Evolutionary conservation across 2,329 filamentous ascomycete genomes (phyloP).

Genomic region (Teratosphaeria nubilosa): DNA sequence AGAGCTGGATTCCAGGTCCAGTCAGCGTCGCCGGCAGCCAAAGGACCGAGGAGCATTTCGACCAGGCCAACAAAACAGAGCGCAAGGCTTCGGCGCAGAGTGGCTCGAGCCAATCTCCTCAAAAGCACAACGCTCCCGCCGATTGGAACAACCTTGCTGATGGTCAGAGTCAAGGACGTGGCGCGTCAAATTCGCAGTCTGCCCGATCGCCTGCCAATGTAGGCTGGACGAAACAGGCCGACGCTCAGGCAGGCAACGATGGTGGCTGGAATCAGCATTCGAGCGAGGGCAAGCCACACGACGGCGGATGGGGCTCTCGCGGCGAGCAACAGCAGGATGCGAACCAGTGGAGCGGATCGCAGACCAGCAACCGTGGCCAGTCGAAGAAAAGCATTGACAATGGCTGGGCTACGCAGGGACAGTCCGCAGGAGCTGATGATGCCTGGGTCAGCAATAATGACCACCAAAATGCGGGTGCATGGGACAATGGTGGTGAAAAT

Average conservation of each 20-base stretch:
- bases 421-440: neutral
- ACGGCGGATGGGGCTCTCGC: neutral
- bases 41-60: neutral
- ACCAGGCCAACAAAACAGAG: neutral
- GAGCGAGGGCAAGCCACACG: neutral
- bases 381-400: neutral
- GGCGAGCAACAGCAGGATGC: neutral
- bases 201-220: neutral
- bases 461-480: conserved; percentile 8
- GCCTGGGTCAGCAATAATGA: conserved; percentile 13
- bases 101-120: neutral
- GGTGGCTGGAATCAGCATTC: neutral
- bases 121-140: neutral
- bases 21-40: neutral
- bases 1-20: neutral
- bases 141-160: neutral
- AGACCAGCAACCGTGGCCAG: neutral
- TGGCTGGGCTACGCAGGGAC: neutral
- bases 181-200: neutral
- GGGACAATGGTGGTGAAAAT: neutral
- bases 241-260: neutral
- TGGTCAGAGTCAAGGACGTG: neutral
- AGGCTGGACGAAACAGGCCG: neutral
- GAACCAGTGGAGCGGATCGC: neutral
- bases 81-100: neutral